Evolutionary conservation across 225 moss, liverwort and hornwort species (phyloP), one percentile per base, ranked within the genome.

Genomic region (Thuidium tamariscinum): DNA sequence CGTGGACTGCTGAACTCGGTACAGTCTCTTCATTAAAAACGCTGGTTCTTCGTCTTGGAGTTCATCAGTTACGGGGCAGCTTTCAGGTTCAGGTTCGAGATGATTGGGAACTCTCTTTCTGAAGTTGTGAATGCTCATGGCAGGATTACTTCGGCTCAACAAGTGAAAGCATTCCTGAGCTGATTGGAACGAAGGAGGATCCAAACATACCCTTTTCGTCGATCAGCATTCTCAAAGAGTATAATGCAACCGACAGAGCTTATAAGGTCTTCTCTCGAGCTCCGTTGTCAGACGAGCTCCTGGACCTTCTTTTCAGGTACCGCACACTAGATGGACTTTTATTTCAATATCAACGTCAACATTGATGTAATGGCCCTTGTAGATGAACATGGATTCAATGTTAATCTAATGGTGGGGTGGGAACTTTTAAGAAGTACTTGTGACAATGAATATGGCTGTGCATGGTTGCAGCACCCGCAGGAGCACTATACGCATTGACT

Each of bases 201-300:
- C 85, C 92, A 21, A 82, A 84, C 61, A 87, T 97, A 74, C 90
- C 94, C 69, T 98, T 98, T 77, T 94, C 98, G 23, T 94, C 90
- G 46, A 95, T 97, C 52, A 90, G 87, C 79, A 83, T 95, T 44
- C 91, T 95, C 22, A 97, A 95, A 84, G 91, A 97, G 71, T 98
- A 98, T 74, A 87, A 93, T 63, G 94, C 90, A 69, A 90, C 91
- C 67, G 98, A 98, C 80, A 97, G 94, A 69, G 97, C 95, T 21
- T 97, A 97, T 88, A 98, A 98, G 83, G 86, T 97, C 82, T 98
- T 98, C 82, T 98, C 97, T 88, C 95, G 98, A 83, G 89, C 89
- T 79, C 88, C 94, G 25, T 82, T 94, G 76, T 89, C 93, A 61
- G 94, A 95, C 89, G 83, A 88, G 77, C 88, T 95, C 36, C 78